Percentiles rank a stretch among this genome's conserved stretches.
Evolutionary conservation across 768 basidiomycete genomes (phyloP).

Genomic region (Leccinum variicolor): DNA sequence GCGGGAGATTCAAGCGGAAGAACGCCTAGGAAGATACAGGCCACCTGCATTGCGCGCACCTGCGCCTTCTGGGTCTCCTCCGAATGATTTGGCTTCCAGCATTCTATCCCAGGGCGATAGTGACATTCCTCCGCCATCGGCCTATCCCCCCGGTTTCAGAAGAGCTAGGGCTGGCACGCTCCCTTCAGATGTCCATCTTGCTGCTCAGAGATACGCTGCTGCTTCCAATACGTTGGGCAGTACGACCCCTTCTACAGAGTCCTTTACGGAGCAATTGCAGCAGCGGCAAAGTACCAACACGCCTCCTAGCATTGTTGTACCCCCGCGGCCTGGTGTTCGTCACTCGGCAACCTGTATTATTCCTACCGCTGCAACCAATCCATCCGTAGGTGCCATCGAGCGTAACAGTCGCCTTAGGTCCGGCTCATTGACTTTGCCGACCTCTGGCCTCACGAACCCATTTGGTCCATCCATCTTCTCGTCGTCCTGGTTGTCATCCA

Average conservation of each 20-base stretch:
- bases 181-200: slow-evolving; percentile 91
- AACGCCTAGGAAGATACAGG: slow-evolving; percentile 67
- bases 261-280: slow-evolving; percentile 45
- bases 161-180: slow-evolving; percentile 97
- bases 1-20: slow-evolving; percentile 80
- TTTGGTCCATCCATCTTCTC: slow-evolving; percentile 90
- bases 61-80: slow-evolving; percentile 67
- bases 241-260: slow-evolving; percentile 47
- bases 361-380: slow-evolving; percentile 44
- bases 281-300: slow-evolving; percentile 36
- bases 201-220: slow-evolving; percentile 77
- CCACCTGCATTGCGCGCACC: slow-evolving; percentile 75
- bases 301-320: slow-evolving; percentile 39
- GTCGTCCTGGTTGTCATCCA: slow-evolving; percentile 78
- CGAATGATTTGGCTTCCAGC: slow-evolving; percentile 62
- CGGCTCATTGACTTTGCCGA: slow-evolving; percentile 86
- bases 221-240: slow-evolving; percentile 55
- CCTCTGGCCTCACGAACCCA: slow-evolving; percentile 72
- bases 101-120: slow-evolving; percentile 56
- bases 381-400: slow-evolving; percentile 39
- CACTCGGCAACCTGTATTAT: slow-evolving; percentile 71
- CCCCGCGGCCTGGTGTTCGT: slow-evolving; percentile 64
- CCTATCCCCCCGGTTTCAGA: slow-evolving; percentile 83
- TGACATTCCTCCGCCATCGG: slow-evolving; percentile 61
- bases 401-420: slow-evolving; percentile 85